These are phyloP conservation scores for Saccharomyces hybrid DNA, from an alignment of 1,139 yeast genomes.

Conservation along the genomic window DNA sequence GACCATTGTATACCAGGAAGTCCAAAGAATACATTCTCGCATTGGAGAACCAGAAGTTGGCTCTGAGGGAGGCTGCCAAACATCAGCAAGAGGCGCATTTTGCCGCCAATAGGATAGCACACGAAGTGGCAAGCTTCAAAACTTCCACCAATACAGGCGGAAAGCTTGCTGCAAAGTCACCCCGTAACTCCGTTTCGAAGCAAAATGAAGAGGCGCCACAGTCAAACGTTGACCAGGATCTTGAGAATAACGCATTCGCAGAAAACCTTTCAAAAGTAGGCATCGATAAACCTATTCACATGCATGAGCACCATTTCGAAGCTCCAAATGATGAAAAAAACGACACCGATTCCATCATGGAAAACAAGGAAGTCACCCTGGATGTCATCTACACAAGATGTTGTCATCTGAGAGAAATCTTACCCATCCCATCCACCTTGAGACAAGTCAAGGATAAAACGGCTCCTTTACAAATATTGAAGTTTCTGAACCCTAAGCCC, in stretches of 20 bases:
- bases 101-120: constrained; percentile 60
- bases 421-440: constrained; percentile 69
- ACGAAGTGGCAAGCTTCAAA: constrained; percentile 45
- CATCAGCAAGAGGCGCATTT: constrained; percentile 71
- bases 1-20: constrained; percentile 36
- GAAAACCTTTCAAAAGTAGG: constrained; percentile 34
- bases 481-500: constrained; percentile 81
- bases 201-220: constrained; percentile 12
- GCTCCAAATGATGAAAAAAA: constrained; percentile 12
- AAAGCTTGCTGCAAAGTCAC: background rate
- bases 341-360: constrained; percentile 7
- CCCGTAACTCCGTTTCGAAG: background rate
- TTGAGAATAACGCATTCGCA: constrained; percentile 20
- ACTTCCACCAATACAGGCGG: background rate
- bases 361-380: constrained; percentile 38
- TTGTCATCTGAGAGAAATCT: constrained; percentile 64
- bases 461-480: constrained; percentile 68
- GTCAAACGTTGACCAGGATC: constrained; percentile 19
- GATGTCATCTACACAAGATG: constrained; percentile 68
- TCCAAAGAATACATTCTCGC: constrained; percentile 47
- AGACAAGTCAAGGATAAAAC: constrained; percentile 69
- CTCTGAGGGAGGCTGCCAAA: constrained; percentile 53
- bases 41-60: constrained; percentile 47
- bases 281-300: constrained; percentile 57
- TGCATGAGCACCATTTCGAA: constrained; percentile 54